Evolutionary conservation across 148 eudicot genomes (phyloP).

Genomic region (Oxyria digyna): DNA sequence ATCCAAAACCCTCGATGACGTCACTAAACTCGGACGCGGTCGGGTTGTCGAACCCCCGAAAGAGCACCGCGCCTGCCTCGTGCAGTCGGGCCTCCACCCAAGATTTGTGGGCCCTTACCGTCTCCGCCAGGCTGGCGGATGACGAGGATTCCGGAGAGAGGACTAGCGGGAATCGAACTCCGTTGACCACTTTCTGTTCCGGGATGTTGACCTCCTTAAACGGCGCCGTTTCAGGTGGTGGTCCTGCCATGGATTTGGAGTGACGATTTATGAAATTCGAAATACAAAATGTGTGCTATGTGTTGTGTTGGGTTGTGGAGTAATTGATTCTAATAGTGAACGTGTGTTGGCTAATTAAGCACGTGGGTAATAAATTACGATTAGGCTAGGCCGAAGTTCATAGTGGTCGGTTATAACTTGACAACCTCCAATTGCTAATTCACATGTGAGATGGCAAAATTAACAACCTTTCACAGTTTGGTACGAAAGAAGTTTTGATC

Average conservation of each 20-base stretch:
- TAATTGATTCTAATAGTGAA: no score
- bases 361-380: no score
- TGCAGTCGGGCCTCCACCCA: background rate
- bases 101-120: background rate
- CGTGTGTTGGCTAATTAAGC: no score
- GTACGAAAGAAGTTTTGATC: no score
- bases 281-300: no score
- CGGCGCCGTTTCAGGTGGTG: background rate
- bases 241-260: background rate
- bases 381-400: no score
- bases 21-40: slow-evolving; percentile 6
- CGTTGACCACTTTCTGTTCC: background rate
- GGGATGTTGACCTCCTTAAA: slow-evolving; percentile 9
- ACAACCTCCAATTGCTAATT: no score
- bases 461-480: no score
- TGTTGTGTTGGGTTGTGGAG: no score
- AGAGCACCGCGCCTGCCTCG: background rate
- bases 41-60: background rate
- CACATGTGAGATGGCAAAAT: no score
- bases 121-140: background rate
- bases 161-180: slow-evolving; percentile 1
- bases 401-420: no score
- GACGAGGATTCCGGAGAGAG: background rate
- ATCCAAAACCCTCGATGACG: slow-evolving; percentile 5
- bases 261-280: no score